A percentile compares a stretch with the other conserved stretches of the same genome.
Evolutionary conservation across 1,284 basidiomycete genomes (phyloP).

Genomic region (Wolfiporia cocos): DNA sequence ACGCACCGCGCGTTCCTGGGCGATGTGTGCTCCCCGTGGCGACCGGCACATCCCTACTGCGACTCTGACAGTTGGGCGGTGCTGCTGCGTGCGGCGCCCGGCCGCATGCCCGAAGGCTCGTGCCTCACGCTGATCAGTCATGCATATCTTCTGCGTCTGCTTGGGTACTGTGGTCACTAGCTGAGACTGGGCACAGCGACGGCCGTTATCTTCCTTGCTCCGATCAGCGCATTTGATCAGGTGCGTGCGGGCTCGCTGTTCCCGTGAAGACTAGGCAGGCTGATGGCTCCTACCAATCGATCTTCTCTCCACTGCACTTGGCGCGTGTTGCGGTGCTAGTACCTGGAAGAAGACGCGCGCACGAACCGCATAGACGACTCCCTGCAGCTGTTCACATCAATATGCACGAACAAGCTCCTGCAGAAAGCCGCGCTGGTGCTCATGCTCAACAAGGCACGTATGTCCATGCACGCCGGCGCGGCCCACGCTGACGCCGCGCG

Average conservation of each 20-base stretch:
- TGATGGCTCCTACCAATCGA: constrained; percentile 1
- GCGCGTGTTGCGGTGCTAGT: constrained; percentile 37
- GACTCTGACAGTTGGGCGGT: no score
- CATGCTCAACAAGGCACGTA: constrained; percentile 65
- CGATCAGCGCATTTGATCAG: constrained; percentile 81
- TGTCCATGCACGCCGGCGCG: background rate
- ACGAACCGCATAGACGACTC: constrained; percentile 79
- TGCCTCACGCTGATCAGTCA: no score
- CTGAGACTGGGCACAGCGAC: constrained; percentile 40
- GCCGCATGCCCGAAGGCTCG: no score
- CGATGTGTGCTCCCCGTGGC: no score
- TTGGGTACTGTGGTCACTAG: background rate
- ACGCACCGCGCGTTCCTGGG: no score
- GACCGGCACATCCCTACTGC: no score
- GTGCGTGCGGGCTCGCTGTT: constrained; percentile 27
- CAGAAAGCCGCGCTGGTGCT: constrained; percentile 67
- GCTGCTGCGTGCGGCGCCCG: no score
- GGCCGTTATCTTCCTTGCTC: constrained; percentile 72
- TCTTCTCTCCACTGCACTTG: background rate
- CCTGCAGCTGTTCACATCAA: constrained; percentile 64
- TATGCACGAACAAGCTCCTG: constrained; percentile 70
- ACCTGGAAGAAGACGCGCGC: constrained; percentile 72
- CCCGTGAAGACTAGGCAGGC: background rate
- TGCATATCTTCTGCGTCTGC: background rate
- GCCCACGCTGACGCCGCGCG: background rate